Conservation (phyloP, 1,284 basidiomycete species). For the Lentinus polychrous region DNA sequence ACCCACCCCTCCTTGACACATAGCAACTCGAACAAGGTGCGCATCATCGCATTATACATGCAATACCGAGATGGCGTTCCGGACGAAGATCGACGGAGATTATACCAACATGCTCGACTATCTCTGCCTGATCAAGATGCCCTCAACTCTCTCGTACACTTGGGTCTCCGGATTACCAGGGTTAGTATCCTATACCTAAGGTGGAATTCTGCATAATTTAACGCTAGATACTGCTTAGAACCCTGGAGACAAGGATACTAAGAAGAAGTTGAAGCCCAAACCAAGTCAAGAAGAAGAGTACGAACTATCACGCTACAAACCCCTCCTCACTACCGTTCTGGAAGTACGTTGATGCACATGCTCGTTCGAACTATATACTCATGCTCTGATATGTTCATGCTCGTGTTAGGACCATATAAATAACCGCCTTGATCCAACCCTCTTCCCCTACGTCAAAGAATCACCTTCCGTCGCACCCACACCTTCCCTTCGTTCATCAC, state of each 20-base stretch:
- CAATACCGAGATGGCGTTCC: constrained; percentile 95
- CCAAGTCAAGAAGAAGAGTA: constrained; percentile 78
- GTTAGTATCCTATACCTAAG: constrained; percentile 35
- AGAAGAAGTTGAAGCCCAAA: constrained; percentile 79
- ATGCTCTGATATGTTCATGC: too few species aligned
- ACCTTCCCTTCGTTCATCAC: constrained; percentile 34
- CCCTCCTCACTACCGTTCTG: constrained; percentile 71
- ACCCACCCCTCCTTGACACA: constrained; percentile 5
- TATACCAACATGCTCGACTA: constrained; percentile 96
- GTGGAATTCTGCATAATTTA: neutral
- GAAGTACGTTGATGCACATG: constrained; percentile 16
- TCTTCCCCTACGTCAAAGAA: constrained; percentile 92
- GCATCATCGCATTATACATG: constrained; percentile 95
- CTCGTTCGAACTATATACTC: constrained; percentile 2
- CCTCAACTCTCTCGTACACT: constrained; percentile 78
- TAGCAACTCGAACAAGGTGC: constrained; percentile 89
- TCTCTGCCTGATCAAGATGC: constrained; percentile 90
- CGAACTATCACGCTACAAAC: constrained; percentile 92
- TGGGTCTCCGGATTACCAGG: constrained; percentile 83
- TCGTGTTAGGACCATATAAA: constrained; percentile 67
- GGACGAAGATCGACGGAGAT: constrained; percentile 89
- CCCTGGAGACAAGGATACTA: constrained; percentile 67
- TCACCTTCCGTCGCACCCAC: constrained; percentile 51
- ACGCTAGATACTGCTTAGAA: constrained; percentile 33
- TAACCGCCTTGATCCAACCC: constrained; percentile 68